Evolutionary conservation across 2,329 filamentous ascomycete species (phyloP), one percentile per base, ranked within the genome.

Genomic region (Colletotrichum tropicale): DNA sequence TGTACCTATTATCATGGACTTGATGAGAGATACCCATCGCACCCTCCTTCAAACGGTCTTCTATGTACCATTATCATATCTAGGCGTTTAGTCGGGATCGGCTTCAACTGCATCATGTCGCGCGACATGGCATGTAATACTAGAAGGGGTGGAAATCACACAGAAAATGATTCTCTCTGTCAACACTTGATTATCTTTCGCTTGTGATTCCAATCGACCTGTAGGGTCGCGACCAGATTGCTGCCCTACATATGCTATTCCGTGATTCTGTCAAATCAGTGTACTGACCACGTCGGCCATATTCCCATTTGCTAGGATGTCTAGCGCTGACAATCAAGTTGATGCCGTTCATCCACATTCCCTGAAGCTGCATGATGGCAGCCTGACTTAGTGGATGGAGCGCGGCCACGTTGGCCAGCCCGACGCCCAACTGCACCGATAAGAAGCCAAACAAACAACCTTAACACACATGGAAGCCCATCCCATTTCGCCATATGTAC

Each of bases 11-110:
- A 73, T 26, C 60, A 60, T 74, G 78, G 60, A 76, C 64, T 77
- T 68, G 77, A 77, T 55, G 58, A 52, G 64, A 75, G 73, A 75
- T 75, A 75, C 73, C 73, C 73, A 36, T 43, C 43, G 70, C 70
- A 71, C 70, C 77, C 69, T 66, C 65, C 60, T 55, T 77, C 70
- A 58, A 36, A 64, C n/a, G 21, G 13, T 16, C 18, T 13, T 26
- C 26, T 21, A 52, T 69, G 58, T 62, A 61, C 32, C 21, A 65
- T 60, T 60, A 21, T 38, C 28, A 34, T 18, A 8, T 18, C 28
- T 3, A 15, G 36, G 34, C 26, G 48, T 65, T 48, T 16, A 15
- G 16, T n/a, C 24, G 62, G 38, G 16, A 26, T 38, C 12, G 24
- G 15, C 21, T 28, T 34, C 16, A 32, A 6, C 10, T 12, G 15